Evolutionary conservation across 371 early-diverging fungal genomes (phyloP).

Genomic region (Saksenaea vasiformis): DNA sequence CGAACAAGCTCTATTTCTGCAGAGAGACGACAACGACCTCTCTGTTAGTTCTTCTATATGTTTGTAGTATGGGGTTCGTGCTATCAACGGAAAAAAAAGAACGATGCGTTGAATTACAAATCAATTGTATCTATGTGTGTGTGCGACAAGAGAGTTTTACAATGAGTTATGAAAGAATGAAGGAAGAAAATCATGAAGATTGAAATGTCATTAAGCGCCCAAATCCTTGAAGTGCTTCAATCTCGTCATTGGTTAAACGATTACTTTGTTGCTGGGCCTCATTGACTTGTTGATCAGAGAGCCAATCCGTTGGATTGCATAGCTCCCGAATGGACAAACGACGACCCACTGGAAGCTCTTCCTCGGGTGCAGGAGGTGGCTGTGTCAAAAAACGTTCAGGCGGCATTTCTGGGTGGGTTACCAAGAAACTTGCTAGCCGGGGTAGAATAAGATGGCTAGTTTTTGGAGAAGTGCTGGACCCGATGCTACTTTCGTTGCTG

Average conservation of each 20-base stretch:
- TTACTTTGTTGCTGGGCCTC: constrained; percentile 22
- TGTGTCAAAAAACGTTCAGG: constrained; percentile 37
- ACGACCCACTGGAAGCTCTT: constrained; percentile 15
- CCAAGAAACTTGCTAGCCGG: constrained; percentile 38
- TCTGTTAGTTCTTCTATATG: too few species aligned
- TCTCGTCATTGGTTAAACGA: constrained; percentile 44
- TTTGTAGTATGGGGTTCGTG: too few species aligned
- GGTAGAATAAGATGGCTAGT: constrained; percentile 28
- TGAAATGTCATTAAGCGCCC: constrained; percentile 13
- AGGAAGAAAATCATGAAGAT: not conserved
- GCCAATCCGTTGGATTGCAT: constrained; percentile 39
- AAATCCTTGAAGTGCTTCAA: constrained; percentile 46
- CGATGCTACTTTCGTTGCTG: constrained; percentile 6
- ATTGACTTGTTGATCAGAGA: not conserved
- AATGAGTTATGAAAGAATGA: not conserved
- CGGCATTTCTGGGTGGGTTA: constrained; percentile 33
- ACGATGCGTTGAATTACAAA: too few species aligned
- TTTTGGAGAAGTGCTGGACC: constrained; percentile 1
- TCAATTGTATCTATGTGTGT: too few species aligned
- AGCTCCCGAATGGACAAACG: constrained; percentile 43
- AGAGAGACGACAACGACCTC: too few species aligned
- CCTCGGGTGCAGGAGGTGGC: not conserved
- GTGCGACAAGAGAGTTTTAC: not conserved
- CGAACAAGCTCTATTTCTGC: too few species aligned
- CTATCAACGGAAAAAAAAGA: too few species aligned